Evolutionary conservation across 345 rosid genomes (phyloP).

Genomic region (Brassica rapa): DNA sequence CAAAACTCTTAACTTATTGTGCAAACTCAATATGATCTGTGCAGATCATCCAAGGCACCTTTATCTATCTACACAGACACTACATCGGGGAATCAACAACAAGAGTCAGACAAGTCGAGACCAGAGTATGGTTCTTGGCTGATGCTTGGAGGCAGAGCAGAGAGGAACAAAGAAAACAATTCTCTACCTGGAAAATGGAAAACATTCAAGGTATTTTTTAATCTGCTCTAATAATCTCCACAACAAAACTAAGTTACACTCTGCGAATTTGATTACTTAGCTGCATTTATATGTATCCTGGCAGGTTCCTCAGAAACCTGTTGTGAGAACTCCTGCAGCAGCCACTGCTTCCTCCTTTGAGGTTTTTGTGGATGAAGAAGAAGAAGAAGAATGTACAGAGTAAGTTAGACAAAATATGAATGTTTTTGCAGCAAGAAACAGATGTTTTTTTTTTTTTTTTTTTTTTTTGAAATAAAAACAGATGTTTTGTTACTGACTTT

Average conservation of each 20-base stretch:
- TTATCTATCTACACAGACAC: conserved; percentile 55
- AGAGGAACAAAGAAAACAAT: conserved; percentile 94
- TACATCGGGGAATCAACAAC: conserved; percentile 41
- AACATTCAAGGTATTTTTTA: conserved; percentile 62
- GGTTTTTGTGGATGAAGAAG: conserved; percentile 76
- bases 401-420: conserved; percentile 39
- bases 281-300: neutral
- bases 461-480: no score
- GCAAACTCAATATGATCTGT: conserved; percentile 21
- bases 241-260: neutral
- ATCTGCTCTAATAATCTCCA: neutral
- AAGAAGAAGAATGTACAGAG: conserved; percentile 58
- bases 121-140: conserved; percentile 60
- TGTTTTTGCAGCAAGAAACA: neutral
- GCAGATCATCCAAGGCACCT: conserved; percentile 53
- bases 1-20: conserved; percentile 6
- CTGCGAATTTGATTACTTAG: conserved; percentile 16
- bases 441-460: no score
- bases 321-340: conserved; percentile 45
- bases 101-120: conserved; percentile 50
- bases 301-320: conserved; percentile 71
- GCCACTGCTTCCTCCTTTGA: conserved; percentile 62
- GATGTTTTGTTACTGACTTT: neutral
- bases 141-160: conserved; percentile 66
- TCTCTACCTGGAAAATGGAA: conserved; percentile 77